Evolutionary conservation across 163 green algal species (phyloP).

Genomic region (Volvox carteri): DNA sequence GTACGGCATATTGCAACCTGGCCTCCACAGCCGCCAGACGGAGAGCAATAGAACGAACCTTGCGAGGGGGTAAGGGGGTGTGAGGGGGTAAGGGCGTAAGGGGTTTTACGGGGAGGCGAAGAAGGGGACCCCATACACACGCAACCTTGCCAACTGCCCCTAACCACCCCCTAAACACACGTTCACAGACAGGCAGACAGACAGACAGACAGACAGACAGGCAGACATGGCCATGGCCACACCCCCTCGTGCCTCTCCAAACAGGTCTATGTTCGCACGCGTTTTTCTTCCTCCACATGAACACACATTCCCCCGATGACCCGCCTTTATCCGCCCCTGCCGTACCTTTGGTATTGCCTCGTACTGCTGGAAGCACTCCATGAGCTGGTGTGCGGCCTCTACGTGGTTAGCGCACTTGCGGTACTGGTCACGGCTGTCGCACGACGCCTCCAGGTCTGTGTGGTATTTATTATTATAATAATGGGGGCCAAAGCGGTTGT

Average conservation of each 20-base stretch:
- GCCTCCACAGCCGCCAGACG: slow-evolving; percentile 71
- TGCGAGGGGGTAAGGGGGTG: neutral
- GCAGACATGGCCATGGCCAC: too few species aligned
- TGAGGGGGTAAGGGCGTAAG: neutral
- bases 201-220: too few species aligned
- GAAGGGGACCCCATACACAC: too few species aligned
- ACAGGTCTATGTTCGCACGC: too few species aligned
- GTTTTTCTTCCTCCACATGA: neutral
- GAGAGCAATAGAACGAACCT: slow-evolving; percentile 65
- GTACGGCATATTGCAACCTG: slow-evolving; percentile 72
- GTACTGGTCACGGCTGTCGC: slow-evolving; percentile 80
- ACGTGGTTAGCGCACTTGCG: slow-evolving; percentile 92
- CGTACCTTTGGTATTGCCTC: slow-evolving; percentile 69
- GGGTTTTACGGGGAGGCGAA: neutral
- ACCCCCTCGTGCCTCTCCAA: too few species aligned
- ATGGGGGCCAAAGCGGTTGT: too few species aligned
- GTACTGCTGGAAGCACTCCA: slow-evolving; percentile 94
- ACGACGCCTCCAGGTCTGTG: slow-evolving; percentile 64
- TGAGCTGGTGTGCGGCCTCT: slow-evolving; percentile 95
- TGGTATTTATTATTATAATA: too few species aligned
- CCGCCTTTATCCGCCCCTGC: neutral
- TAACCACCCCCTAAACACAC: too few species aligned
- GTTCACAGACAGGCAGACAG: too few species aligned
- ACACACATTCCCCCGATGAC: neutral
- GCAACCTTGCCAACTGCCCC: too few species aligned